Base-by-base conservation (phyloP, 768 basidiomycete genomes). In the Boletus subparvulus region DNA sequence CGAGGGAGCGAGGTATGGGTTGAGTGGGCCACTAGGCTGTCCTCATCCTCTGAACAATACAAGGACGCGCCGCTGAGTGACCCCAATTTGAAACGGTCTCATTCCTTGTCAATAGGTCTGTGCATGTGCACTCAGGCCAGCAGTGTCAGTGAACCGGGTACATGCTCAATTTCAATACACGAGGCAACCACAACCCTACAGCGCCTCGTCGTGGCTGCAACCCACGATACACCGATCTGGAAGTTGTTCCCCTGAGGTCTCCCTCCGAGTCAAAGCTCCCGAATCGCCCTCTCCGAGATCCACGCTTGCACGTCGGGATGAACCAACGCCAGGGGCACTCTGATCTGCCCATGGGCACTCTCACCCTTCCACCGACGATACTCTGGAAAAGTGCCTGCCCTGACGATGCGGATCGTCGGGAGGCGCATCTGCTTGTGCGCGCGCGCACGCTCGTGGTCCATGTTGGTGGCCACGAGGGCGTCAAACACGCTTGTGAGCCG, bases 361-460 rank as follows among this genome's bases (percentile, higher is more conserved):
- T 54, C 42, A 12, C 41, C 39, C 35, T 44, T 65, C 57, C 59
- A 62, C 36, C 24, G 46, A 47, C 64, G 59, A 39, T 59, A 68
- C 4, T 58, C 66, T 3, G 45, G 32, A 13, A 67, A 68, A 9
- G 61, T 64, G 9, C 68, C 64, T 1, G 50, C 21, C 21, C 61
- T 52, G 5, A 69, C 50, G 3, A 69, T 50, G 4, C 64, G 64
- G 43, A 70, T 55, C 33, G 66, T 65, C 3, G 68, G 68, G 8
- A 60, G 42, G 11, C 58, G 37, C 1, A 56, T 44, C 16, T 28
- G 24, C 8, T 50, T 55, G 1, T 12, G 24, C 3, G 55, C 44
- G 9, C 59, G 36, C 14, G 47, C 55, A 28, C 3, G 10, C 6
- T 10, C 32, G 11, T 43, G 30, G 14, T 44, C 42, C 1, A 6